Evolutionary conservation across 140 eudicot genomes (phyloP).

Genomic region (Erigeron philadelphicus): DNA sequence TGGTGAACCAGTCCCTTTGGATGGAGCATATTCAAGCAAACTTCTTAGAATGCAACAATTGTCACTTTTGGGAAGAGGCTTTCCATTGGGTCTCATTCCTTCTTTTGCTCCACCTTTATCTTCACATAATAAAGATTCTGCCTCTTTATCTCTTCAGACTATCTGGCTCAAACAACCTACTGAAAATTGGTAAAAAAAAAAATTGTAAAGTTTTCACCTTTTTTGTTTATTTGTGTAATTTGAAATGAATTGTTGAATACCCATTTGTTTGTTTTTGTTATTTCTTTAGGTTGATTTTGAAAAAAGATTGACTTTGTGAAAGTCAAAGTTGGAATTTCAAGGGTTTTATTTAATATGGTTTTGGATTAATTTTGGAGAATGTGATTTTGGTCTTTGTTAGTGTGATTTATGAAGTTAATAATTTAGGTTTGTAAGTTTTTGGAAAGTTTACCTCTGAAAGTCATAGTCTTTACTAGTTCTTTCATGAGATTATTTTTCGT

Average conservation of each 20-base stretch:
- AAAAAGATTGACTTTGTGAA: conserved; percentile 8
- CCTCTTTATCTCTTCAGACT: conserved; percentile 58
- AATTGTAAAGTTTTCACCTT: neutral
- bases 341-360: conserved; percentile 4
- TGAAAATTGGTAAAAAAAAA: conserved; percentile 39
- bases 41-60: conserved; percentile 60
- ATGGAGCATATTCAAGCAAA: conserved; percentile 52
- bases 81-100: conserved; percentile 74
- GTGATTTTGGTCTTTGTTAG: neutral
- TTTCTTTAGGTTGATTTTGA: conserved; percentile 11
- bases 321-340: neutral
- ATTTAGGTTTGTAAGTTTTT: neutral
- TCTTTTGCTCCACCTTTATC: conserved; percentile 41
- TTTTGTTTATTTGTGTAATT: neutral
- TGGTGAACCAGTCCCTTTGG: conserved; percentile 73
- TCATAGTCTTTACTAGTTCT: conserved; percentile 2
- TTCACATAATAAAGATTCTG: conserved; percentile 45
- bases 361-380: neutral
- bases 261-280: neutral
- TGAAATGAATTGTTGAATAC: conserved; percentile 14
- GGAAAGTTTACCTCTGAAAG: conserved; percentile 7
- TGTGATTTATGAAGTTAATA: conserved; percentile 10
- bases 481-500: neutral
- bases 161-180: conserved; percentile 34
- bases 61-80: conserved; percentile 42